Conservation (phyloP, 495 filamentous ascomycete genomes). For the Neurospora terricola region DNA sequence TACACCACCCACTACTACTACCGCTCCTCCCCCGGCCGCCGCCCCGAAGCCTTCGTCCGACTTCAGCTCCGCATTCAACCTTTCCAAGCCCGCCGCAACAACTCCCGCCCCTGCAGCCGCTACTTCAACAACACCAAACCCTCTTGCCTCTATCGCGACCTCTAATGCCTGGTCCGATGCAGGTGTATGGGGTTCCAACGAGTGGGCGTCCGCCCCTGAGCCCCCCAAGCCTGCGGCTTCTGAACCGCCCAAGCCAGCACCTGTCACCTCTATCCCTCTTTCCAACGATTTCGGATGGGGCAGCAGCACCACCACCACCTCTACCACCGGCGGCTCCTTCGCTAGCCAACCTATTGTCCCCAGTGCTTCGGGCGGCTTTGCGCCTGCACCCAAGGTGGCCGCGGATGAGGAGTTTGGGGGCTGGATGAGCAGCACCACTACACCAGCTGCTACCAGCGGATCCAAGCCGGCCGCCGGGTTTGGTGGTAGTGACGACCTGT, state of each 20-base stretch:
- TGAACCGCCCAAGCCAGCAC: slow-evolving; percentile 21
- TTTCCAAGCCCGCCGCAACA: slow-evolving; percentile 43
- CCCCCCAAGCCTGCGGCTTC: slow-evolving; percentile 23
- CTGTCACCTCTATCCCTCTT: slow-evolving; percentile 22
- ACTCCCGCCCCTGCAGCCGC: slow-evolving; percentile 31
- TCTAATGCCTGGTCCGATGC: slow-evolving; percentile 41
- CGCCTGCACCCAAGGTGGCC: slow-evolving; percentile 51
- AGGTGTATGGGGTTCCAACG: slow-evolving; percentile 46
- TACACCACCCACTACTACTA: slow-evolving; percentile 25
- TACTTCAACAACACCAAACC: slow-evolving; percentile 14
- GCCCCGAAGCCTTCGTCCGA: slow-evolving; percentile 30
- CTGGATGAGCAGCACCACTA: slow-evolving; percentile 62
- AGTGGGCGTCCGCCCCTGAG: slow-evolving; percentile 41
- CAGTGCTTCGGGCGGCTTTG: slow-evolving; percentile 39
- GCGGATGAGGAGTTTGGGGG: slow-evolving; percentile 91
- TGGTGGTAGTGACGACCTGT: slow-evolving; percentile 70
- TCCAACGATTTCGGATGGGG: slow-evolving; percentile 50
- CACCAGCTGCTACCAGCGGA: slow-evolving; percentile 24
- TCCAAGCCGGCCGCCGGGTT: slow-evolving; percentile 43
- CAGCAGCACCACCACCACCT: slow-evolving; percentile 9
- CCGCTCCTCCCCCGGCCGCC: slow-evolving; percentile 37
- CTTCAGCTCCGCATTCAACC: slow-evolving; percentile 64
- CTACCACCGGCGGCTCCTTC: slow-evolving; percentile 18
- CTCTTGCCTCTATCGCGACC: slow-evolving; percentile 24
- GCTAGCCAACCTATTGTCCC: slow-evolving; percentile 46